Percentiles rank a stretch among this genome's conserved stretches.
phyloP scores from a whole-genome alignment of 192 early-diverging fungal genomes.

The Backusella macrospora region DNA sequence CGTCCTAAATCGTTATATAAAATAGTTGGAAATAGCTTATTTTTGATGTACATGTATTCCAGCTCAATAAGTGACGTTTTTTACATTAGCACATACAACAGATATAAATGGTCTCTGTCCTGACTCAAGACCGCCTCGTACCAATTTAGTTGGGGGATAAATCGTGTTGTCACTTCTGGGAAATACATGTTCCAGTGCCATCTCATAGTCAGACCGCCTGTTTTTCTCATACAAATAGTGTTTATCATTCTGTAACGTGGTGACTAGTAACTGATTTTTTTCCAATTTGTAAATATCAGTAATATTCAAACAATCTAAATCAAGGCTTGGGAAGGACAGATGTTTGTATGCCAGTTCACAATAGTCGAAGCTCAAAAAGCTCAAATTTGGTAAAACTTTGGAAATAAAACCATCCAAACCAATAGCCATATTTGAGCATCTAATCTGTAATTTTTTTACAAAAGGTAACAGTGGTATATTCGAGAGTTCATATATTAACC shows the following conservation, averaged over 20 bases:
- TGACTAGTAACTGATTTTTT: neutral
- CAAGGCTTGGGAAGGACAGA: neutral
- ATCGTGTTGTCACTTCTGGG: neutral
- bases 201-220: neutral
- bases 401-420: neutral
- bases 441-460: neutral
- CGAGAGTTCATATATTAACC: neutral
- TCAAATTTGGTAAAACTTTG: neutral
- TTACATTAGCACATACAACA: neutral
- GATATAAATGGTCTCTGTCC: neutral
- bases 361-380: neutral
- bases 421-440: neutral
- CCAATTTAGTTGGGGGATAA: neutral
- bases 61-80: neutral
- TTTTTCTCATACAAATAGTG: neutral
- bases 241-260: neutral
- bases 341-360: conserved; percentile 1
- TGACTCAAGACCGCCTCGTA: neutral
- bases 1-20: too few relatives aligned
- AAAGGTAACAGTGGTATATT: neutral
- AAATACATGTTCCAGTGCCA: neutral
- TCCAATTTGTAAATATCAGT: neutral
- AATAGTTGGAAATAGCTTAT: too few relatives aligned
- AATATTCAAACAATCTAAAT: neutral
- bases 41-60: too few relatives aligned